Percentiles rank a stretch among this genome's conserved stretches.
Conservation (phyloP, 2,329 filamentous ascomycete species). For the Aspergillus sp. region DNA sequence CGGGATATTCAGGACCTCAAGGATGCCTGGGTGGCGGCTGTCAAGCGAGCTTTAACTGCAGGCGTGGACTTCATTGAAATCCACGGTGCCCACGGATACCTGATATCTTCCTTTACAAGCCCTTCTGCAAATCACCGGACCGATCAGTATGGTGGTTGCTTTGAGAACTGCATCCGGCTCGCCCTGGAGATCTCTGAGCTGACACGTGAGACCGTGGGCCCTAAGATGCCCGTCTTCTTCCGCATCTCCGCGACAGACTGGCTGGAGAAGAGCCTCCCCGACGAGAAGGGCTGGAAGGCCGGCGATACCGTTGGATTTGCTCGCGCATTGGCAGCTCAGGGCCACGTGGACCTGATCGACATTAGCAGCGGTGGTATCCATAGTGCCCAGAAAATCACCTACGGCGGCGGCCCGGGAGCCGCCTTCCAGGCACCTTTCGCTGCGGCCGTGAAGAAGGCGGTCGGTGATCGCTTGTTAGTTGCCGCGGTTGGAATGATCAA, state of each 20-base stretch:
- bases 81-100: constrained; percentile 77
- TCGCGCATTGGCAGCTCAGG: constrained; percentile 64
- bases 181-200: constrained; percentile 66
- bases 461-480: constrained; percentile 69
- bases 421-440: constrained; percentile 76
- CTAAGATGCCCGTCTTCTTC: constrained; percentile 69
- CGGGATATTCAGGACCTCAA: constrained; percentile 68
- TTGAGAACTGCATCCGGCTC: constrained; percentile 66
- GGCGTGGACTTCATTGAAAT: constrained; percentile 80
- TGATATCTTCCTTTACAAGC: constrained; percentile 68
- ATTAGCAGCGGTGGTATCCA: constrained; percentile 75
- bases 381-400: constrained; percentile 42
- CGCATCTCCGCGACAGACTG: constrained; percentile 75
- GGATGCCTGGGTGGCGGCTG: constrained; percentile 58
- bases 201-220: constrained; percentile 62
- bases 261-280: constrained; percentile 61
- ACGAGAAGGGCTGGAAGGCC: constrained; percentile 63
- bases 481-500: constrained; percentile 74
- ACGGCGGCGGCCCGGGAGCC: constrained; percentile 42
- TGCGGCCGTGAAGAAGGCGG: constrained; percentile 67
- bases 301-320: constrained; percentile 66
- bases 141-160: constrained; percentile 53
- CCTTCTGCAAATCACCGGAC: constrained; percentile 69
- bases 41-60: constrained; percentile 61
- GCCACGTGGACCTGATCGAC: constrained; percentile 76